Evolutionary conservation across 2,329 filamentous ascomycete species (phyloP).

Genomic region (Corinectria fuckeliana): DNA sequence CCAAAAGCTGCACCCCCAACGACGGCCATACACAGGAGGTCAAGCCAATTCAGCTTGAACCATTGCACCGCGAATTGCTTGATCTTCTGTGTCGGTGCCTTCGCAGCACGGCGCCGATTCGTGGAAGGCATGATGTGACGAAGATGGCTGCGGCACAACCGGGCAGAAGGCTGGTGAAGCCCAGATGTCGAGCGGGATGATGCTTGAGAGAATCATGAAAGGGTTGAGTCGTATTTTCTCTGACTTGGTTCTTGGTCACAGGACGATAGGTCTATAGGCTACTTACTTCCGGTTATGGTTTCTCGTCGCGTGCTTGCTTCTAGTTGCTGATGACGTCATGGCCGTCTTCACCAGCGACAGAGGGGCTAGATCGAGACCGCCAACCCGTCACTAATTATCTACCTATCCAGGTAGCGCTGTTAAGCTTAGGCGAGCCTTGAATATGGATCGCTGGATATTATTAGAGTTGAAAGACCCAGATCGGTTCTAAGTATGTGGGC

Average conservation of each 20-base stretch:
- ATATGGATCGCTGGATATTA: no score
- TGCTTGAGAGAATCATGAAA: no score
- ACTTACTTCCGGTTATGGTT: background rate
- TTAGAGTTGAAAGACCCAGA: no score
- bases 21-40: conserved; percentile 63
- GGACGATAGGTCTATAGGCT: background rate
- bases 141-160: background rate
- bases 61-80: conserved; percentile 50
- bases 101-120: conserved; percentile 8
- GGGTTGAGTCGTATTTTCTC: background rate
- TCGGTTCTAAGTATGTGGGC: no score
- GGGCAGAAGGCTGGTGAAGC: background rate
- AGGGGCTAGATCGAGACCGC: background rate
- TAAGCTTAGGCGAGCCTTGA: no score
- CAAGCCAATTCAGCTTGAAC: conserved; percentile 64
- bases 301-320: background rate
- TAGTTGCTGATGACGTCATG: background rate
- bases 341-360: background rate
- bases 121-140: conserved; percentile 25
- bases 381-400: no score
- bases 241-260: background rate
- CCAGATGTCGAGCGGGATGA: background rate
- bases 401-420: no score
- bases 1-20: conserved; percentile 49
- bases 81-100: conserved; percentile 13